Evolutionary conservation across 768 basidiomycete species (phyloP).

Genomic region (Serendipita sp.): DNA sequence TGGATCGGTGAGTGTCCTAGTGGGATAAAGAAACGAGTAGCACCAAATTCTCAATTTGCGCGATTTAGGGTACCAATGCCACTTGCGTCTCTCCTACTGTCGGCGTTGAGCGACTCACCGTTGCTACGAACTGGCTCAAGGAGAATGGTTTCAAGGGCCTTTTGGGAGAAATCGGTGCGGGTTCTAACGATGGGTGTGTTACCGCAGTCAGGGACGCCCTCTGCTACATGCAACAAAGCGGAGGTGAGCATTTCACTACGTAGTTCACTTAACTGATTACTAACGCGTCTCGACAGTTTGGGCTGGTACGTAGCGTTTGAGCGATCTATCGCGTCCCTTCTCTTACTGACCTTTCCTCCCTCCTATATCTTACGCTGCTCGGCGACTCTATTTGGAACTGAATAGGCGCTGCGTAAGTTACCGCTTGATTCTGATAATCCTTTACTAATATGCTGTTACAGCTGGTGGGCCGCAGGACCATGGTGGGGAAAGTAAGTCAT

Average conservation of each 20-base stretch:
- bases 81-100: slow-evolving; percentile 44
- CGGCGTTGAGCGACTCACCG: slow-evolving; percentile 37
- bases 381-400: too few species aligned
- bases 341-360: neutral
- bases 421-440: too few species aligned
- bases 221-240: slow-evolving; percentile 36
- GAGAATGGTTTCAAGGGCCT: slow-evolving; percentile 42
- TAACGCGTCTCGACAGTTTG: slow-evolving; percentile 18
- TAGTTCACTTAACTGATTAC: neutral
- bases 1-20: slow-evolving; percentile 22
- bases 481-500: slow-evolving; percentile 19
- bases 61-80: slow-evolving; percentile 20
- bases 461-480: slow-evolving; percentile 48
- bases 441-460: neutral
- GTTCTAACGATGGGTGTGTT: slow-evolving; percentile 16
- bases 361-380: too few species aligned
- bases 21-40: too few species aligned
- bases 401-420: too few species aligned
- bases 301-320: slow-evolving; percentile 15
- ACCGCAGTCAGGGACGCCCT: slow-evolving; percentile 37
- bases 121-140: slow-evolving; percentile 43
- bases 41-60: too few species aligned
- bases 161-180: slow-evolving; percentile 46
- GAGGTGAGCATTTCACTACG: neutral
- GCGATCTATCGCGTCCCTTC: neutral